These are phyloP conservation scores for Chrysoporthe austroafricana DNA, from an alignment of 2,329 filamentous ascomycete genomes.

Conservation along the genomic window DNA sequence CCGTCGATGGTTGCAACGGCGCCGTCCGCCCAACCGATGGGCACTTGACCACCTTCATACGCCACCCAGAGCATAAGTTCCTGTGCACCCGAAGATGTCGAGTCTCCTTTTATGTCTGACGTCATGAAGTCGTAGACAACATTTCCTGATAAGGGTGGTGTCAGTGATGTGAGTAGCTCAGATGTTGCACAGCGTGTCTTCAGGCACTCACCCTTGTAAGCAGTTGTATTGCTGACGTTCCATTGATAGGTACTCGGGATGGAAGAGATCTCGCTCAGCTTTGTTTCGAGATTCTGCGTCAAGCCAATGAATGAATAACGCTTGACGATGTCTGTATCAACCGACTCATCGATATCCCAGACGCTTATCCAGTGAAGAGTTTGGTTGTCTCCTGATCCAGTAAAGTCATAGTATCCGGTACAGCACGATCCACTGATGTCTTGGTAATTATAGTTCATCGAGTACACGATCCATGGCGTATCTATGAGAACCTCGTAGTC, in stretches of 20 bases:
- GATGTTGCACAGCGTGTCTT: too few relatives aligned
- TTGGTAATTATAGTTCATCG: slow-evolving; percentile 49
- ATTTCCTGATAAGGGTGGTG: slow-evolving; percentile 37
- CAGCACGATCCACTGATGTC: slow-evolving; percentile 44
- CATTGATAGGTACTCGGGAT: slow-evolving; percentile 47
- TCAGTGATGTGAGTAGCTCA: neutral
- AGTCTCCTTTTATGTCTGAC: slow-evolving; percentile 46
- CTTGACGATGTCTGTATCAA: slow-evolving; percentile 43
- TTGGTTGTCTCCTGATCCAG: slow-evolving; percentile 38
- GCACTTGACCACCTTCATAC: slow-evolving; percentile 48
- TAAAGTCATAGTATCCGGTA: slow-evolving; percentile 42
- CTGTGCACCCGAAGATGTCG: slow-evolving; percentile 42
- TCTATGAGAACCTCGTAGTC: slow-evolving; percentile 40
- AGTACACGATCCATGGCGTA: slow-evolving; percentile 49
- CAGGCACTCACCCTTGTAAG: slow-evolving; percentile 39
- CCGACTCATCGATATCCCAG: slow-evolving; percentile 43
- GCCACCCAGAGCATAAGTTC: slow-evolving; percentile 51
- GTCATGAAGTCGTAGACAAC: slow-evolving; percentile 51
- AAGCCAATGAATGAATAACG: slow-evolving; percentile 50
- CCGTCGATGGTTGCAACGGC: slow-evolving; percentile 41
- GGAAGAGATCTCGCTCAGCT: slow-evolving; percentile 41
- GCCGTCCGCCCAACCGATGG: slow-evolving; percentile 45
- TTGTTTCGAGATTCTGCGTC: slow-evolving; percentile 46
- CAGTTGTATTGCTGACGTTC: slow-evolving; percentile 44
- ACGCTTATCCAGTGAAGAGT: slow-evolving; percentile 43